Conservation (phyloP, 2,329 filamentous ascomycete genomes). For the Alternaria triticina region DNA sequence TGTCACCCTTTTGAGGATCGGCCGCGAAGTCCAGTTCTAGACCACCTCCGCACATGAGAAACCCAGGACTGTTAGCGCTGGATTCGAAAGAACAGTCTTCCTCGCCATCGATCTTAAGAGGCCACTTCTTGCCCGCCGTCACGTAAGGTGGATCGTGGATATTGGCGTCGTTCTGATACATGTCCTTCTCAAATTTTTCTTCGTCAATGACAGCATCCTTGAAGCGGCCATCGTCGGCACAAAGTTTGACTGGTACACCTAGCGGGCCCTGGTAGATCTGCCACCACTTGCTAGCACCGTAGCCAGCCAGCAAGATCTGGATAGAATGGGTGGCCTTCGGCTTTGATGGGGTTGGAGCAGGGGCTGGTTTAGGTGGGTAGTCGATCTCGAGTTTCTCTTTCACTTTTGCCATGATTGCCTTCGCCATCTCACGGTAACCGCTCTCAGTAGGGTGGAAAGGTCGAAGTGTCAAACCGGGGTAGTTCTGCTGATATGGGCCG, state of each 20-base stretch:
- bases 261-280: not conserved
- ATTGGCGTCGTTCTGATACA: not conserved
- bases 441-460: not conserved
- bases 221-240: not conserved
- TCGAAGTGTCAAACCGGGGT: not conserved
- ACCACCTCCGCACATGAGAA: not conserved
- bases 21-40: not conserved
- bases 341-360: not conserved
- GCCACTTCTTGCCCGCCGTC: not conserved
- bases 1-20: not conserved
- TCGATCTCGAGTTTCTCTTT: not conserved
- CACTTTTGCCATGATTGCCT: not conserved
- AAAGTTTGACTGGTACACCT: not conserved
- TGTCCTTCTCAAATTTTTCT: not conserved
- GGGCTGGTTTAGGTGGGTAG: not conserved
- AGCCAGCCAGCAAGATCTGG: not conserved
- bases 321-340: not conserved
- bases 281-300: not conserved
- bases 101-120: not conserved
- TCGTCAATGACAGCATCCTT: not conserved
- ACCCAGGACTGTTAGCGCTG: not conserved
- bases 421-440: not conserved
- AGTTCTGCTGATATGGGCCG: not conserved
- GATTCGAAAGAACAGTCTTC: not conserved
- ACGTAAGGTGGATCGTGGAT: not conserved